A percentile compares a stretch with the other conserved stretches of the same genome.
Evolutionary conservation across 2,329 filamentous ascomycete species (phyloP).

Genomic region (Diaporthe nobilis): DNA sequence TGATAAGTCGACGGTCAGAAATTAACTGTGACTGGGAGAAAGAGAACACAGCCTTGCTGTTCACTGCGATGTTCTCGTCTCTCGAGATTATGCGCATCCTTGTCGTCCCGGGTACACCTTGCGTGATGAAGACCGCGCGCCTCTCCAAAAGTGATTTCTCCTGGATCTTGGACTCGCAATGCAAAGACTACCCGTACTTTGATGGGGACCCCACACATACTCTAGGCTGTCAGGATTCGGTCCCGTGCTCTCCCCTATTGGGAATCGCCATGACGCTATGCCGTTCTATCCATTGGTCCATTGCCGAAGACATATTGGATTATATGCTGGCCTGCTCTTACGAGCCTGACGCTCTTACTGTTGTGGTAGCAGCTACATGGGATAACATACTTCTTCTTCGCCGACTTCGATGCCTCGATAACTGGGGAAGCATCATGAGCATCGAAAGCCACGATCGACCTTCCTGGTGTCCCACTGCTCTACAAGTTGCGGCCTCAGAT

Average conservation of each 20-base stretch:
- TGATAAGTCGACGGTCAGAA: background rate
- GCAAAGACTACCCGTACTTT: too few species aligned
- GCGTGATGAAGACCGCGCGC: rapidly evolving
- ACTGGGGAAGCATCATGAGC: background rate
- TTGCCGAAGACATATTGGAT: background rate
- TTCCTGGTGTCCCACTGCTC: background rate
- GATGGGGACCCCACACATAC: too few species aligned
- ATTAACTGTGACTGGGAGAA: background rate
- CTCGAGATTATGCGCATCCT: background rate
- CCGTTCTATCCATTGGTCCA: too few species aligned
- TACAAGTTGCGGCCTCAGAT: background rate
- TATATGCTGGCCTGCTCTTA: background rate
- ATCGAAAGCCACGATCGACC: background rate
- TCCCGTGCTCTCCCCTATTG: background rate
- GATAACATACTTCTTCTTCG: background rate
- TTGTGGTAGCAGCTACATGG: background rate
- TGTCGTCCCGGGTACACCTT: background rate
- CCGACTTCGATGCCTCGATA: background rate
- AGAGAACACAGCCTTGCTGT: background rate
- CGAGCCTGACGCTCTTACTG: background rate
- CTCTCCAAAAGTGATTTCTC: background rate
- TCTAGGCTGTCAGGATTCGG: background rate
- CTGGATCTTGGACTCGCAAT: too few species aligned
- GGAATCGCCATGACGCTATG: background rate
- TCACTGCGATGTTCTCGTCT: rapidly evolving